Evolutionary conservation across 2,329 filamentous ascomycete species (phyloP).

Genomic region (Venturia pyrina): DNA sequence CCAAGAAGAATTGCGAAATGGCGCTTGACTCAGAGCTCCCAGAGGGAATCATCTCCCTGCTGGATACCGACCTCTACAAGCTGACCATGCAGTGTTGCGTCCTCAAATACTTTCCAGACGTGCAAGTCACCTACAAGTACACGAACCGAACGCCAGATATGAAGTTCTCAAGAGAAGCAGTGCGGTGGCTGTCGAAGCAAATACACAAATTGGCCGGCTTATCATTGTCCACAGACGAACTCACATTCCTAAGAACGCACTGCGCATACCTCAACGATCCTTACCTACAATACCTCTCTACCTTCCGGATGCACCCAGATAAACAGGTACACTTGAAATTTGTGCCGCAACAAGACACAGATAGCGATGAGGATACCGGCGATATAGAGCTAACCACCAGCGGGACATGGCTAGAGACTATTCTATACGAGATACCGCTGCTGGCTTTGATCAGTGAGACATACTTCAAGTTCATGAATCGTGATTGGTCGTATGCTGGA

Average conservation of each 20-base stretch:
- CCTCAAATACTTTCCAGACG: slow-evolving; percentile 78
- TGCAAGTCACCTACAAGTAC: slow-evolving; percentile 79
- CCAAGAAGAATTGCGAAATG: neutral
- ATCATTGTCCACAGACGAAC: slow-evolving; percentile 66
- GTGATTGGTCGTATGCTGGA: slow-evolving; percentile 77
- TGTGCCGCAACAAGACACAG: slow-evolving; percentile 43
- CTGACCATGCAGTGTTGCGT: slow-evolving; percentile 91
- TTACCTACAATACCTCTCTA: slow-evolving; percentile 73
- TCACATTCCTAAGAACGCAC: slow-evolving; percentile 63
- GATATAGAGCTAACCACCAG: slow-evolving; percentile 67
- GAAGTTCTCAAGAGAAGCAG: slow-evolving; percentile 75
- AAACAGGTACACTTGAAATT: slow-evolving; percentile 72
- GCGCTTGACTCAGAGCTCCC: slow-evolving; percentile 8
- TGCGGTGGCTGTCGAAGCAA: slow-evolving; percentile 75
- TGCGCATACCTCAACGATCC: slow-evolving; percentile 70
- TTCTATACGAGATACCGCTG: slow-evolving; percentile 93
- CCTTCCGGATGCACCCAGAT: slow-evolving; percentile 70
- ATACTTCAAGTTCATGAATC: slow-evolving; percentile 95
- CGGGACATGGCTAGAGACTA: slow-evolving; percentile 87
- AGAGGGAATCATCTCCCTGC: slow-evolving; percentile 32
- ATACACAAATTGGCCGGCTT: slow-evolving; percentile 78
- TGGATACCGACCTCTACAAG: slow-evolving; percentile 71
- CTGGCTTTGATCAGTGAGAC: slow-evolving; percentile 88
- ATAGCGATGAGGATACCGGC: slow-evolving; percentile 57
- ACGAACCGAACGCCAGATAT: slow-evolving; percentile 94